Conservation (phyloP, 2,329 filamentous ascomycete species). For the Claviceps monticola region DNA sequence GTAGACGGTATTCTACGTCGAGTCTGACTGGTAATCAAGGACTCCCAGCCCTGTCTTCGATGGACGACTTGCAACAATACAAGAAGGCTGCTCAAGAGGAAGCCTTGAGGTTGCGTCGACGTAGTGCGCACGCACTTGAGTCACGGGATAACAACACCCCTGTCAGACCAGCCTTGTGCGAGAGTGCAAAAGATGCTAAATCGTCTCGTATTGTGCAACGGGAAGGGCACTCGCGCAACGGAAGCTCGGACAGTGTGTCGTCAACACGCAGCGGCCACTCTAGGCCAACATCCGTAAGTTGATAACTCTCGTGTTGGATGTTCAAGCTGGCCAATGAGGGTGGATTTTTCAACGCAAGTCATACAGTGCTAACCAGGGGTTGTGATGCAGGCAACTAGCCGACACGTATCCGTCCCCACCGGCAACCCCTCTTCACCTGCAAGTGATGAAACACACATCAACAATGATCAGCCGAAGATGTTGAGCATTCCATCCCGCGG, state of each 20-base stretch:
- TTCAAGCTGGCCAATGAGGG: slow-evolving; percentile 26
- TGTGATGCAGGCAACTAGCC: slow-evolving; percentile 43
- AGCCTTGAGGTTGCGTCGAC: slow-evolving; percentile 62
- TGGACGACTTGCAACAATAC: slow-evolving; percentile 57
- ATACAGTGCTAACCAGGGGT: slow-evolving; percentile 32
- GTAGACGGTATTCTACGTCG: slow-evolving; percentile 20
- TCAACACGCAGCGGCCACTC: slow-evolving; percentile 46
- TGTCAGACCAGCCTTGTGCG: slow-evolving; percentile 9
- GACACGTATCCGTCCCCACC: slow-evolving; percentile 39
- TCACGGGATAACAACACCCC: slow-evolving; percentile 12
- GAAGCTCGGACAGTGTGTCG: slow-evolving; percentile 51
- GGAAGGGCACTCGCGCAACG: slow-evolving; percentile 29
- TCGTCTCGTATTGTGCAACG: slow-evolving; percentile 22
- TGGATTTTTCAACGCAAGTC: slow-evolving; percentile 16
- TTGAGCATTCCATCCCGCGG: slow-evolving; percentile 47
- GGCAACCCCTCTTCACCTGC: slow-evolving; percentile 36
- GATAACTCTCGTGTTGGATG: not conserved
- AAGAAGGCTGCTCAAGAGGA: slow-evolving; percentile 47
- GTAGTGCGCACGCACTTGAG: slow-evolving; percentile 62
- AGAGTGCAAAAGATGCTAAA: slow-evolving; percentile 15
- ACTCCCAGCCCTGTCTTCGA: slow-evolving; percentile 30
- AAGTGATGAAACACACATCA: slow-evolving; percentile 32
- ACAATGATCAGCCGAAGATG: slow-evolving; percentile 39
- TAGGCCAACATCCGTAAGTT: slow-evolving; percentile 52
- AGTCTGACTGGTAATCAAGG: slow-evolving; percentile 34